Base-by-base conservation (phyloP, 1,284 basidiomycete genomes). In the Porphyrellus sp. region DNA sequence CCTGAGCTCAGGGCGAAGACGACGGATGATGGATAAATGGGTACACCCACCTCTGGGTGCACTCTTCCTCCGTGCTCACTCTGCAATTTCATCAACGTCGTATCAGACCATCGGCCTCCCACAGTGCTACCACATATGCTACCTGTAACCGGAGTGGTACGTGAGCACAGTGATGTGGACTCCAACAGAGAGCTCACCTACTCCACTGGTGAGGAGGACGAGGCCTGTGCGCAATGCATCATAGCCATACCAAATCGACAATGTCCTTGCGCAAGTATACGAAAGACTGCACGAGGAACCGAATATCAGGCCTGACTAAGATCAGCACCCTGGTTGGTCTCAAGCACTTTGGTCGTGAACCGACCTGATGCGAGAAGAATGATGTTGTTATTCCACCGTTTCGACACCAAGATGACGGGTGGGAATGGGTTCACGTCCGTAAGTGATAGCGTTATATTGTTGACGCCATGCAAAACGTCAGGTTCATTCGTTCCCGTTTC, bases 31-130 rank as follows among this genome's bases (percentile, higher is more conserved):
- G 20, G 30, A 6, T 12, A 24, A 28, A 24, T 28, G 16, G 5
- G 41, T 4, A 44, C 20, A 51, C 71, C 63, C 52, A 84, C 89
- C 77, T 93, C 91, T 11, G 89, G 80, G 51, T 76, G 72, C 33
- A 75, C 74, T 27, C 76, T 72, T 1, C 85, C 88, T 2, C 79
- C 82, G 57, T 88, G 85, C 45, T 74, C 70, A 28, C 69, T 75
- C 57, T 81, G 86, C 39, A 87, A 68, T 35, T 73, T 72, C 2
- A 68, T 64, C 25, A 93, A 74, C 28, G 81, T 75, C 47, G 71
- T 69, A 67, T 96, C 93, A 2, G 86, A 90, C 73, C 83, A 91
- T n/a, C 82, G 73, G 0, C 93, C 93, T 9, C 92, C 93, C 0
- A 87, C 58, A 11, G 93, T 59, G 50, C 84, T 87, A 6, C 92